These are phyloP conservation scores for Sporothrix pallida DNA, from an alignment of 2,329 filamentous ascomycete genomes.

Conservation along the genomic window DNA sequence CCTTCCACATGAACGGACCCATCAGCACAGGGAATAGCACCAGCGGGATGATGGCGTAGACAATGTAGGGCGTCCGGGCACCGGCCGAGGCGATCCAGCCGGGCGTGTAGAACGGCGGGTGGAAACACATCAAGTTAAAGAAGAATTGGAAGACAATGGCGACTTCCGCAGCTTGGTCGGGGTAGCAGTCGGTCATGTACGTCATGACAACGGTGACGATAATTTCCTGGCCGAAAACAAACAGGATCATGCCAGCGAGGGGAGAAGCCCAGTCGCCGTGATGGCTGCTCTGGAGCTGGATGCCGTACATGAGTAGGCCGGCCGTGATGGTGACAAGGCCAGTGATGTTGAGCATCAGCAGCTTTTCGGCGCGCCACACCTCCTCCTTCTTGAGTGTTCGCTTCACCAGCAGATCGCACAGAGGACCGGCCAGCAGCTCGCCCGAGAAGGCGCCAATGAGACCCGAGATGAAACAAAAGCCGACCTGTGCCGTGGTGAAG, in stretches of 20 bases:
- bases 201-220: constrained; percentile 37
- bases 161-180: constrained; percentile 35
- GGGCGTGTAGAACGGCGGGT: constrained; percentile 37
- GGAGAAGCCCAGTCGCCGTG: constrained; percentile 31
- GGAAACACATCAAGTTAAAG: constrained; percentile 38
- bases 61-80: constrained; percentile 35
- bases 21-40: constrained; percentile 34
- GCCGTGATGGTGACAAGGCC: constrained; percentile 34
- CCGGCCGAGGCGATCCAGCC: constrained; percentile 35
- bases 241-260: constrained; percentile 32
- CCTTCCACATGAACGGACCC: constrained; percentile 36
- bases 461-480: constrained; percentile 36
- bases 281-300: constrained; percentile 32
- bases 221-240: constrained; percentile 36
- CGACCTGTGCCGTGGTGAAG: constrained; percentile 35
- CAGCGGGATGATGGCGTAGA: constrained; percentile 35
- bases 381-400: constrained; percentile 31
- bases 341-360: constrained; percentile 33
- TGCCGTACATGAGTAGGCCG: constrained; percentile 35
- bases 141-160: constrained; percentile 38
- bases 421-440: constrained; percentile 35
- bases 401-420: constrained; percentile 36
- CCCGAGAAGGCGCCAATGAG: constrained; percentile 36
- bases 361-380: constrained; percentile 34
- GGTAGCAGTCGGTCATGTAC: constrained; percentile 38